Conservation (phyloP, 352 stramenopile species). For the Phytophthora sp. region DNA sequence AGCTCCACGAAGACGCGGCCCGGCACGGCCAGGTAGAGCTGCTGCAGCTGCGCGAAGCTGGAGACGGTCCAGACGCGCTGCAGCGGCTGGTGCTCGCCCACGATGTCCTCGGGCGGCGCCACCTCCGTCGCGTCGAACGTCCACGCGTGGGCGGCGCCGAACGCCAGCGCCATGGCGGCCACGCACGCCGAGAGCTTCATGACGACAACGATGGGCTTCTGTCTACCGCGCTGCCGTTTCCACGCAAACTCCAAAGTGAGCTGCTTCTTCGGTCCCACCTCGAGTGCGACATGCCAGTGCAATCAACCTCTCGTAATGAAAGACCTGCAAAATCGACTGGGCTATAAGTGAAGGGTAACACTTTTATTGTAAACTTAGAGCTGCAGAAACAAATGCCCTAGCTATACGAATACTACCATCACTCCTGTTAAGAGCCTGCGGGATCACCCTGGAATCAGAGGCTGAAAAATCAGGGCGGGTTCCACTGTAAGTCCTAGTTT, state of each 20-base stretch:
- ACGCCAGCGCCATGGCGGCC: constrained; percentile 24
- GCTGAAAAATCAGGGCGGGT: too few species aligned
- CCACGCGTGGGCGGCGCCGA: constrained; percentile 26
- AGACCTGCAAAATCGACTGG: not conserved
- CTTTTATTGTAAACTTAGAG: too few species aligned
- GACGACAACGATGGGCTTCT: not conserved
- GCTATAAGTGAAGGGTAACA: too few species aligned
- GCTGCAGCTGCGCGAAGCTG: constrained; percentile 46
- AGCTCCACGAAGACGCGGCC: constrained; percentile 64
- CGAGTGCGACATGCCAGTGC: constrained; percentile 18
- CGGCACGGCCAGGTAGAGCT: constrained; percentile 56
- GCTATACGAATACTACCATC: too few species aligned
- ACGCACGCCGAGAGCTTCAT: constrained; percentile 38
- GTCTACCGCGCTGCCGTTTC: not conserved
- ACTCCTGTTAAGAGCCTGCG: too few species aligned
- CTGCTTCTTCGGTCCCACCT: constrained; percentile 15
- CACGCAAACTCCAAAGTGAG: constrained; percentile 23
- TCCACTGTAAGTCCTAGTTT: too few species aligned
- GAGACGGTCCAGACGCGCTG: constrained; percentile 50
- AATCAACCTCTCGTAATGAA: too few species aligned
- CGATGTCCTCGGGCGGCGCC: constrained; percentile 26
- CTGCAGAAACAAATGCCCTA: too few species aligned
- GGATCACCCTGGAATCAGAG: too few species aligned
- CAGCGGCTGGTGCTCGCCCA: constrained; percentile 47
- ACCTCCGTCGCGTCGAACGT: constrained; percentile 44